Percentiles rank a stretch among this genome's conserved stretches.
Evolutionary conservation across 495 filamentous ascomycete genomes (phyloP).

Genomic region (Penicillium ucsense): DNA sequence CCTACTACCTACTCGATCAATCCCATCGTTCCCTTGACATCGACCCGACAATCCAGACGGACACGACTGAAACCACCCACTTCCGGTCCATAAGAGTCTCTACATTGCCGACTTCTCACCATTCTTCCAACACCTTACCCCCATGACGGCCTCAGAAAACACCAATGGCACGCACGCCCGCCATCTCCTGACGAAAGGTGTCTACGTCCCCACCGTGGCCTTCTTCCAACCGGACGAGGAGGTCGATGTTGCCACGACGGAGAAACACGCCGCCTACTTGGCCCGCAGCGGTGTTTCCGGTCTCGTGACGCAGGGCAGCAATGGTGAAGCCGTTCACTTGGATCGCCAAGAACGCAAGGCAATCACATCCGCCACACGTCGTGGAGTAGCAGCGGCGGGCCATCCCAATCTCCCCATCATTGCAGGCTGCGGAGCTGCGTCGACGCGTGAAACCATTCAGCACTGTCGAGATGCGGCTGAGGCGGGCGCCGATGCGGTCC

Average conservation of each 20-base stretch:
- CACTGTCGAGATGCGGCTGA: slow-evolving; percentile 65
- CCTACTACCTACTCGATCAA: too few relatives aligned
- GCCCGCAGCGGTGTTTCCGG: slow-evolving; percentile 70
- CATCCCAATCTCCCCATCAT: slow-evolving; percentile 64
- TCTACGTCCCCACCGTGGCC: slow-evolving; percentile 63
- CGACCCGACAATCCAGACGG: too few relatives aligned
- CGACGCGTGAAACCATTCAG: slow-evolving; percentile 76
- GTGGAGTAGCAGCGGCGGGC: slow-evolving; percentile 61
- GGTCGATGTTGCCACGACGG: slow-evolving; percentile 56
- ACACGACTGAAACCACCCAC: too few relatives aligned
- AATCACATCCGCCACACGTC: slow-evolving; percentile 65
- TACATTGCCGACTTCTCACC: neutral
- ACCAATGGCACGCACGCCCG: slow-evolving; percentile 11
- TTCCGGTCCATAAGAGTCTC: too few relatives aligned
- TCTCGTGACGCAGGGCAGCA: slow-evolving; percentile 79
- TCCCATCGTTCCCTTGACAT: too few relatives aligned
- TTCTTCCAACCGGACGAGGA: slow-evolving; percentile 56
- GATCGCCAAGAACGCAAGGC: slow-evolving; percentile 58
- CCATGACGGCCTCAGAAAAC: slow-evolving; percentile 9
- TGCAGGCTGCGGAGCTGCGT: slow-evolving; percentile 76
- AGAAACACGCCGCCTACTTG: slow-evolving; percentile 73
- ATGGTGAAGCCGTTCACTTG: slow-evolving; percentile 80
- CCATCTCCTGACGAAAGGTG: slow-evolving; percentile 35
- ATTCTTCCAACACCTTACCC: neutral
- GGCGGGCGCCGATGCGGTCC: slow-evolving; percentile 72